Evolutionary conservation across 768 basidiomycete species (phyloP).

Genomic region (Suillus discolor): DNA sequence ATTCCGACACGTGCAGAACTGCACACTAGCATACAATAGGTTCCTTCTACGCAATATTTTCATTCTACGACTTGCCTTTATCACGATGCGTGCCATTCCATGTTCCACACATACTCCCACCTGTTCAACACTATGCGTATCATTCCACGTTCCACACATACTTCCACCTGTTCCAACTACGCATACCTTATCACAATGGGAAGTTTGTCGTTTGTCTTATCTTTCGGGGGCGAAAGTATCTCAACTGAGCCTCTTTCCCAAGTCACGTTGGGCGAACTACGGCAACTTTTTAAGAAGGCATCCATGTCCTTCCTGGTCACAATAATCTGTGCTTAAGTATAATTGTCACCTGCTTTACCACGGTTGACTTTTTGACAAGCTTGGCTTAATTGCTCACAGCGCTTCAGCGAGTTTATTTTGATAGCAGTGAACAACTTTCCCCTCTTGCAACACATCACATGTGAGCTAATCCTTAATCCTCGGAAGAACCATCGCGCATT

Average conservation of each 20-base stretch:
- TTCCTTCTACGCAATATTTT: not conserved
- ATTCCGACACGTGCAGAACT: not conserved
- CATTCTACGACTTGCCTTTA: not conserved
- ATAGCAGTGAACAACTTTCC: not conserved
- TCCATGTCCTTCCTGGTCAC: not conserved
- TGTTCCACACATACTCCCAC: not conserved
- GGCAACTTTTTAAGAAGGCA: not conserved
- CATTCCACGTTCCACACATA: not conserved
- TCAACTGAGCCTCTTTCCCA: not conserved
- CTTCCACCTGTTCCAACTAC: not conserved
- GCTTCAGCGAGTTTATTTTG: not conserved
- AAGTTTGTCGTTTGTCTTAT: conserved; percentile 1
- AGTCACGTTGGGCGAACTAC: not conserved
- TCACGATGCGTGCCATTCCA: not conserved
- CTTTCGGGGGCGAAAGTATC: not conserved
- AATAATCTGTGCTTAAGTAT: not conserved
- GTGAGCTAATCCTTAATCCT: conserved; percentile 1
- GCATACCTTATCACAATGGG: not conserved
- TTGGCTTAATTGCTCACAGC: not conserved
- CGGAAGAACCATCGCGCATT: not conserved
- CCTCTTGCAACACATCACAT: not conserved
- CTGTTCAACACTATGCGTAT: not conserved
- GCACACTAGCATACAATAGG: conserved; percentile 1
- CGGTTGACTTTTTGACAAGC: not conserved
- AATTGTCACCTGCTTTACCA: not conserved